Evolutionary conservation across 352 stramenopile genomes (phyloP).

Genomic region (Pythium brassicae): DNA sequence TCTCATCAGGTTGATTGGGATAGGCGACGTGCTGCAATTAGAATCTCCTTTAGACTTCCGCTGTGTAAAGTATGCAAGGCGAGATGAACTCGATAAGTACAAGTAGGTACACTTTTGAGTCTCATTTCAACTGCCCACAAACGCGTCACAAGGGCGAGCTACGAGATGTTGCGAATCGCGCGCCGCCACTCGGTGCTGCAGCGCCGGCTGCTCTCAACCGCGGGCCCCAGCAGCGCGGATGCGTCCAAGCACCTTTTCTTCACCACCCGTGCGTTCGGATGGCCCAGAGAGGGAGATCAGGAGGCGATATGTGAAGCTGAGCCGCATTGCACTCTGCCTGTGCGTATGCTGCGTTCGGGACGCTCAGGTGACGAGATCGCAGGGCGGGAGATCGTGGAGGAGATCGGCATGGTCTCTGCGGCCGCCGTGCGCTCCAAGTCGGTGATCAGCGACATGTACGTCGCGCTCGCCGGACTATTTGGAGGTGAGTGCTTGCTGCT

Average conservation of each 20-base stretch:
- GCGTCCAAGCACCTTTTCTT: conserved; percentile 43
- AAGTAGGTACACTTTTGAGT: not conserved
- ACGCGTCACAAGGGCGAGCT: not conserved
- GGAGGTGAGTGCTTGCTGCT: conserved; percentile 28
- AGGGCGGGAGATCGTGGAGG: conserved; percentile 62
- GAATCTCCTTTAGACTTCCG: not conserved
- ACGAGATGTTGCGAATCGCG: conserved; percentile 10
- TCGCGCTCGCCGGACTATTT: conserved; percentile 62
- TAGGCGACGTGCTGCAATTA: not conserved
- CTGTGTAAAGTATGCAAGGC: not conserved
- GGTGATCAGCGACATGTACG: conserved; percentile 80
- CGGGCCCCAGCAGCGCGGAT: not conserved
- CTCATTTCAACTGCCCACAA: not conserved
- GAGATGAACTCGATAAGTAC: not conserved
- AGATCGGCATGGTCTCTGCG: conserved; percentile 72
- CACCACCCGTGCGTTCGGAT: conserved; percentile 46
- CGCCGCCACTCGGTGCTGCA: conserved; percentile 1
- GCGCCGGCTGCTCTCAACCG: conserved; percentile 8
- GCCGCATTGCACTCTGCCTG: not conserved
- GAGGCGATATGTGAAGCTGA: conserved; percentile 1
- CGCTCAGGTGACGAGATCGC: conserved; percentile 54
- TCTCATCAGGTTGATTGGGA: not conserved
- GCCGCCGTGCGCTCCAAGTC: conserved; percentile 79
- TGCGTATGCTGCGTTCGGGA: not conserved
- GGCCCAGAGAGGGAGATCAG: not conserved